Evolutionary conservation across 177 flowering plant genomes (phyloP).

Genomic region (Tripterygium wilfordii): DNA sequence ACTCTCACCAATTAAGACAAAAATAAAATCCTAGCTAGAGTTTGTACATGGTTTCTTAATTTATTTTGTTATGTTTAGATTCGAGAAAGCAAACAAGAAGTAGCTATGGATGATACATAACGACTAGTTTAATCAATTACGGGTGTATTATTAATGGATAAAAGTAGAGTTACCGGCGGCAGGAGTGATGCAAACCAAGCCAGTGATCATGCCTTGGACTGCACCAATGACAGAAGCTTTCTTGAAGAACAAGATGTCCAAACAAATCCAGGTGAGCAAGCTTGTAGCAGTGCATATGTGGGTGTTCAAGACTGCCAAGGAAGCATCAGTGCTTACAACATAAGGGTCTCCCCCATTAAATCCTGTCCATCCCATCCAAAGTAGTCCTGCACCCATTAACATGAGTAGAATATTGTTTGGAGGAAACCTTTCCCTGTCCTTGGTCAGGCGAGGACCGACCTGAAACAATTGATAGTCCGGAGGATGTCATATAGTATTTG

Average conservation of each 20-base stretch:
- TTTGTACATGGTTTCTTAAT: no score
- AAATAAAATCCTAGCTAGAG: background rate
- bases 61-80: no score
- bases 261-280: constrained; percentile 32
- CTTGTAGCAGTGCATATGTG: constrained; percentile 41
- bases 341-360: constrained; percentile 47
- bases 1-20: background rate
- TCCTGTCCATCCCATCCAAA: constrained; percentile 51
- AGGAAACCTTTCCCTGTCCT: constrained; percentile 39
- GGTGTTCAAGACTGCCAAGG: constrained; percentile 38
- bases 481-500: background rate
- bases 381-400: constrained; percentile 40
- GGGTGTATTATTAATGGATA: no score
- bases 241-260: constrained; percentile 24
- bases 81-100: no score
- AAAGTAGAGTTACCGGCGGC: constrained; percentile 25
- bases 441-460: constrained; percentile 42
- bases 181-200: constrained; percentile 45
- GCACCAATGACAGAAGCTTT: constrained; percentile 40
- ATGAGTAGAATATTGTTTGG: constrained; percentile 39
- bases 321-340: constrained; percentile 29
- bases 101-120: no score
- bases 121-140: no score
- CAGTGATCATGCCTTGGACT: constrained; percentile 46
- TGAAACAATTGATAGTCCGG: background rate